These are phyloP conservation scores for Coemansia sp. DNA, from an alignment of 192 early-diverging fungal genomes.

Conservation along the genomic window DNA sequence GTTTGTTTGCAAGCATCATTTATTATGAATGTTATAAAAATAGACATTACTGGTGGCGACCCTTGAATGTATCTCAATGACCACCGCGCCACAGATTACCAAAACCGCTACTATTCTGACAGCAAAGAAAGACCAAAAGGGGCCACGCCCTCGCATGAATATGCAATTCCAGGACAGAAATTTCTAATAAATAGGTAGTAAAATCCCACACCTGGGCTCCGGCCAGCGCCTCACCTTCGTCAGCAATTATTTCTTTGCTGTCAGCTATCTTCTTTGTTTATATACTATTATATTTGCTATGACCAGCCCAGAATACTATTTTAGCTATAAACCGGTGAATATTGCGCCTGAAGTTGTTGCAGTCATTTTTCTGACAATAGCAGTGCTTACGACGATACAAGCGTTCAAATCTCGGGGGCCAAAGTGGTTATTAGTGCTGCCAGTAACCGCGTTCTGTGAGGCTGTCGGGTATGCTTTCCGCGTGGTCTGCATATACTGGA, in stretches of 20 bases:
- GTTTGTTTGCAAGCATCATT: not conserved
- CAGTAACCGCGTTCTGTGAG: constrained; percentile 43
- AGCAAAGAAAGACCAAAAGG: not conserved
- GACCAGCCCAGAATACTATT: constrained; percentile 17
- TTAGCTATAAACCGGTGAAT: constrained; percentile 37
- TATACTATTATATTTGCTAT: constrained; percentile 2
- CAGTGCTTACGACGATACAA: constrained; percentile 9
- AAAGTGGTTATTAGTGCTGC: constrained; percentile 36
- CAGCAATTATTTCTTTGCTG: not conserved
- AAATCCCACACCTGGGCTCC: not conserved
- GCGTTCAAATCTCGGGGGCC: constrained; percentile 14
- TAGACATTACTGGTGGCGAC: not conserved
- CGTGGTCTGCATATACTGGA: constrained; percentile 30
- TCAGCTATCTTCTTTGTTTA: not conserved
- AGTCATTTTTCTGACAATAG: constrained; percentile 9
- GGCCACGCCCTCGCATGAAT: not conserved
- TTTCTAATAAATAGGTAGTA: not conserved
- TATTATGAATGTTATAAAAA: not conserved
- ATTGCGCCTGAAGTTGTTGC: constrained; percentile 34
- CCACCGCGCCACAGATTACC: not conserved
- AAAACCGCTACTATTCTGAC: not conserved
- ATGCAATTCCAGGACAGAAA: not conserved
- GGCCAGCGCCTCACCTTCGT: too few species aligned
- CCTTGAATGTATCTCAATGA: not conserved
- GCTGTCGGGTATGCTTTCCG: constrained; percentile 43